Evolutionary conservation across 2,329 filamentous ascomycete species (phyloP), one percentile per base, ranked within the genome.

Genomic region (Arthrinium puccinioides): DNA sequence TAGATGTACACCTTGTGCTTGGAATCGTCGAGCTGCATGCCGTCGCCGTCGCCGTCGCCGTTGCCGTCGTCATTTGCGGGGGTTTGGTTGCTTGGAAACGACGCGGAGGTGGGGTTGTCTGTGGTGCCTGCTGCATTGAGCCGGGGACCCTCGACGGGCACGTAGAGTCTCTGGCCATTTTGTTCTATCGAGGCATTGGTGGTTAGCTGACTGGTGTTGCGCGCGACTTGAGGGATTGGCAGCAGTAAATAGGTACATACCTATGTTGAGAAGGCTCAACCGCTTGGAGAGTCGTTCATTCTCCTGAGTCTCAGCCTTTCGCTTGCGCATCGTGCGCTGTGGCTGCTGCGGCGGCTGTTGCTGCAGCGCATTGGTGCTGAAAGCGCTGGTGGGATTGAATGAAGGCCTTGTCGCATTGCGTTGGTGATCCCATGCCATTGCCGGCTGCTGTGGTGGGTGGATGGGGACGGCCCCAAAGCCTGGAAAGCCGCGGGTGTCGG

Each of bases 1-100:
- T 89, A 82, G 50, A 98, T 88, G 69, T 92, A 96, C 42, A 96
- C 79, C 54, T 84, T 86, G 64, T 94, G 73, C 52, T 85, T 84
- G 21, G 85, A 82, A 61, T 95, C 82, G 62, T 97, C 89, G 43
- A 97, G 58, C 40, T 84, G 74, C 90, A 97, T 96, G 39, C 61
- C 54, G 48, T 87, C 82, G 44, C 76, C 65, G 15, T 55, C 54
- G n/a, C n/a, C n/a, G n/a, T n/a, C n/a, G n/a, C n/a, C n/a, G n/a
- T n/a, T n/a, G n/a, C n/a, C n/a, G 14, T 33, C 31, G 31, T 33
- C 31, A 16, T 21, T 33, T 14, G 21, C 31, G 32, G 47, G 36
- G 36, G 43, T 46, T 35, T 44, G 41, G 28, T 30, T 41, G 33
- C 44, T 25, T 27, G 48, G 40, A 33, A 44, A 41, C 33, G 49